Base-by-base conservation (phyloP, 2,329 filamentous ascomycete species). In the Ceratocystis diversiconidia region DNA sequence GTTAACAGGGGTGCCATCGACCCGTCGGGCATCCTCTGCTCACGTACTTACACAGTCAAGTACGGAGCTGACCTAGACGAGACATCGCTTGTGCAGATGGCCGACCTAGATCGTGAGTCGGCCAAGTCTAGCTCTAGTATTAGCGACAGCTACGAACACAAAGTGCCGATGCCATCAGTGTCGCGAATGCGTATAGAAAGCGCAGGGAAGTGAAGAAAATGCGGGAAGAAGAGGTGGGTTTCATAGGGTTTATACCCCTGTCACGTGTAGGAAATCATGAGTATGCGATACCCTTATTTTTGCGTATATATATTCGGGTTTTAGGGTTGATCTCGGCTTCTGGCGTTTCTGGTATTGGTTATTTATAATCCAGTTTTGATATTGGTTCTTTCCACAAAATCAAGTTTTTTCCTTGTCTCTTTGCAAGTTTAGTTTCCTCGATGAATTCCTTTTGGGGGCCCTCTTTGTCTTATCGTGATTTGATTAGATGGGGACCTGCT, bases 1-100 rank as follows among this genome's bases (percentile, higher is more conserved):
- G 36, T 60, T 1, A 36, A 60, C 10, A 52, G 30, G 25, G 61
- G 12, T 0, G 46, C 62, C 7, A 4, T 19, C 1, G 62, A 64
- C 25, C 22, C 32, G 30, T 19, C 48, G 3, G 65, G 55, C 17
- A 67, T 67, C 25, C 44, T 67, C 5, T 67, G 55, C 30, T 62
- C 57, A 25, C 55, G 62, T 25, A 57, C 62, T 19, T 67, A 64
- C 32, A 62, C 57, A 22, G 62, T 67, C 32, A 67, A 65, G 25
- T 65, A 67, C 61, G 65, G 48, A 2, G 32, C 55, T 19, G 65
- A 67, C 7, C 50, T 22, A 12, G 65, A 67, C 46, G 65, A 67
- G 41, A 65, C 62, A 17, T 43, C 57, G 22, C 43, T 67, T 19
- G 63, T 67, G 19, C 62, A 62, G 6, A 67, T 67, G 65, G 62